Conservation (phyloP, 1,284 basidiomycete genomes). For the Mycena citricolor region DNA sequence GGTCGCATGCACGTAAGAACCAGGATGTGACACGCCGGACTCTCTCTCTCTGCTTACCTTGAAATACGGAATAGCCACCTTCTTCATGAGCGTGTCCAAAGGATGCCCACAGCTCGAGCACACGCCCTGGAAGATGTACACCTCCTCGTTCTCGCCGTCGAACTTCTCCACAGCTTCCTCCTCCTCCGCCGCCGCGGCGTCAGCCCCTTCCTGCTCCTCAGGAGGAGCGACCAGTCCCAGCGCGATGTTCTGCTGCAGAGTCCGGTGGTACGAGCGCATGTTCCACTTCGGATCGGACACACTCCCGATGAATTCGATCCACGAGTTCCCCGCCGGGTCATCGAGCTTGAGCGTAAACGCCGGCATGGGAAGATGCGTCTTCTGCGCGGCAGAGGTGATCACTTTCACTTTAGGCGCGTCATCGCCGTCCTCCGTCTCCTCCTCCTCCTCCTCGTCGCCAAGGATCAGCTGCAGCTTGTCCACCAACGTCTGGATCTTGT, state of each 20-base stretch:
- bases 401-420: conserved; percentile 8
- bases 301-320: conserved; percentile 81
- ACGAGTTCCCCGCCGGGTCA: conserved; percentile 95
- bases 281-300: conserved; percentile 93
- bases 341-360: conserved; percentile 87
- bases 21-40: neutral
- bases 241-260: conserved; percentile 79
- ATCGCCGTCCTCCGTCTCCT: conserved; percentile 34
- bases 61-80: conserved; percentile 97
- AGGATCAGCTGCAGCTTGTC: conserved; percentile 70
- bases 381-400: conserved; percentile 34
- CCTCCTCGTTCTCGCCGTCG: conserved; percentile 73
- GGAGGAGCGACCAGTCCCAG: conserved; percentile 71
- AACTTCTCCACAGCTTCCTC: conserved; percentile 28
- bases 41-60: too few relatives aligned
- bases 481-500: conserved; percentile 79
- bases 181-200: conserved; percentile 37
- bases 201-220: conserved; percentile 32
- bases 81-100: conserved; percentile 92
- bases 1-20: conserved; percentile 3
- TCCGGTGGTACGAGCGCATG: conserved; percentile 83
- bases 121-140: conserved; percentile 85
- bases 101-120: conserved; percentile 89
- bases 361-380: conserved; percentile 54
- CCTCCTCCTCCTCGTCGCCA: conserved; percentile 63